A percentile compares a stretch with the other conserved stretches of the same genome.
Evolutionary conservation across 192 early-diverging fungal species (phyloP).

Genomic region (Funneliformis mosseae): DNA sequence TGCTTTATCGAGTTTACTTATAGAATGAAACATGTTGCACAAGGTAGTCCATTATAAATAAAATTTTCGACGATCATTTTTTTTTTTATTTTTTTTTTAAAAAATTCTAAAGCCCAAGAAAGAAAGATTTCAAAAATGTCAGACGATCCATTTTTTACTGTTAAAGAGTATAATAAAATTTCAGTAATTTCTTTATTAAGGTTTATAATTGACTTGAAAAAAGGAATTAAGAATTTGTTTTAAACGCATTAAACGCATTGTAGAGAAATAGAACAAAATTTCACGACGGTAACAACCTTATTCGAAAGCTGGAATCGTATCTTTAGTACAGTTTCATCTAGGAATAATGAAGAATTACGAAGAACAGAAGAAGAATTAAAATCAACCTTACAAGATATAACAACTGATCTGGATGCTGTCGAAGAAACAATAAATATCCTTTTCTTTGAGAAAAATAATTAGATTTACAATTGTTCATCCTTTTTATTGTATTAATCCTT

Average conservation of each 20-base stretch:
- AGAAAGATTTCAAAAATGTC: background rate
- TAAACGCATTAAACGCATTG: background rate
- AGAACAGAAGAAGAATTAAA: conserved; percentile 58
- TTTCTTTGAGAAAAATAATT: conserved; percentile 45
- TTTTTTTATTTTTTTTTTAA: no score
- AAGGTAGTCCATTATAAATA: no score
- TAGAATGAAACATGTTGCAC: no score
- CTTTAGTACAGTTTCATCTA: conserved; percentile 54
- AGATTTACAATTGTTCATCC: conserved; percentile 31
- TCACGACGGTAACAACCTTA: conserved; percentile 43
- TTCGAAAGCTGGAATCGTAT: conserved; percentile 59
- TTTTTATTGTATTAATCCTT: conserved; percentile 7
- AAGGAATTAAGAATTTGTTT: no score
- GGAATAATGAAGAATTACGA: conserved; percentile 55
- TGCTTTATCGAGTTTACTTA: no score
- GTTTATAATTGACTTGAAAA: no score
- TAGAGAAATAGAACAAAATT: conserved; percentile 29
- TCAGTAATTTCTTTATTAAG: background rate
- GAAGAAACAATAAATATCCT: conserved; percentile 55
- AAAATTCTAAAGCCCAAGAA: no score
- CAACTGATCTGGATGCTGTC: conserved; percentile 56
- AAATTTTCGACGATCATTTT: no score
- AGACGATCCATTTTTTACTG: background rate
- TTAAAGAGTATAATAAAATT: background rate
- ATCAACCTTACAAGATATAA: conserved; percentile 43